Evolutionary conservation across 1,284 basidiomycete genomes (phyloP).

Genomic region (Heterobasidion irregulare): DNA sequence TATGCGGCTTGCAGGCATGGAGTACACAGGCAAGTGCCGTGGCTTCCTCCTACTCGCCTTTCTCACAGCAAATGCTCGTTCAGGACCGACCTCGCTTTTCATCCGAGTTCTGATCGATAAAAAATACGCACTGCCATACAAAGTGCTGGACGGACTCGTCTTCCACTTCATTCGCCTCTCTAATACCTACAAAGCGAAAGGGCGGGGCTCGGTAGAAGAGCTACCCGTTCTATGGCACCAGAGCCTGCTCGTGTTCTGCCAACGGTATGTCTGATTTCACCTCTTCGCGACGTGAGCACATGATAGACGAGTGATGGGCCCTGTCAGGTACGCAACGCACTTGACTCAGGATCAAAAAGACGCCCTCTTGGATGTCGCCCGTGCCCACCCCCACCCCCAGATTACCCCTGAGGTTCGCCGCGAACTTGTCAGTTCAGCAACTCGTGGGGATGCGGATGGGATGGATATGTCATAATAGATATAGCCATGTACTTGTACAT

Average conservation of each 20-base stretch:
- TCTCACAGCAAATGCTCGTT: background rate
- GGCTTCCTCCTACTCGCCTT: background rate
- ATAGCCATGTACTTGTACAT: background rate
- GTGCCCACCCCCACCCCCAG: conserved; percentile 81
- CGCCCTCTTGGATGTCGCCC: conserved; percentile 89
- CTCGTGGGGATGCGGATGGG: conserved; percentile 41
- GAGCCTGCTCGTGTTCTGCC: conserved; percentile 89
- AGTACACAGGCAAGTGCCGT: conserved; percentile 68
- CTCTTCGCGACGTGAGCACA: background rate
- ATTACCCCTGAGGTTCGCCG: conserved; percentile 89
- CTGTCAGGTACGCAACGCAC: conserved; percentile 84
- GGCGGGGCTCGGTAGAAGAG: conserved; percentile 47
- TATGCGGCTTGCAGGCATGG: conserved; percentile 91
- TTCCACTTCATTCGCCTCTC: conserved; percentile 97
- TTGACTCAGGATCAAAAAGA: conserved; percentile 97
- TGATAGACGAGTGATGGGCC: background rate
- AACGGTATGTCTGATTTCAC: conserved; percentile 53
- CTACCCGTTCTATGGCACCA: conserved; percentile 99
- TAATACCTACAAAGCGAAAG: conserved; percentile 75
- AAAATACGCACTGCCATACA: conserved; percentile 97
- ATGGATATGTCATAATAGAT: conserved; percentile 37
- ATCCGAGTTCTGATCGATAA: conserved; percentile 97
- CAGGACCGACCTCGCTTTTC: conserved; percentile 90
- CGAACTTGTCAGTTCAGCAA: conserved; percentile 63
- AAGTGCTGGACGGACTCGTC: conserved; percentile 94